phyloP scores from a whole-genome alignment of 2,329 filamentous ascomycete species.

The Escovopsis weberi region DNA sequence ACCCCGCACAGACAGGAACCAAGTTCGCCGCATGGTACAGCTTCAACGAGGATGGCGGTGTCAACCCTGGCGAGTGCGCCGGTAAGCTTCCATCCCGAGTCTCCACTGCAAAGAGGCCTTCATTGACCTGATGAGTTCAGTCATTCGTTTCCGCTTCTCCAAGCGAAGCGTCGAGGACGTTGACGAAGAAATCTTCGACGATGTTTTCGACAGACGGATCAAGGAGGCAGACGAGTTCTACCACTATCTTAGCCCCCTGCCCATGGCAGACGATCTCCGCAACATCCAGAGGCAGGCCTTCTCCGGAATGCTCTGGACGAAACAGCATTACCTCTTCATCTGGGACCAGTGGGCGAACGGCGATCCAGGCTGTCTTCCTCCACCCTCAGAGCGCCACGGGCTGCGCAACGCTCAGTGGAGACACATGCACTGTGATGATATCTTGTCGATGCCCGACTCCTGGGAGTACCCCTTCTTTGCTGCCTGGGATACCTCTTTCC shows the following conservation, averaged over 20 bases:
- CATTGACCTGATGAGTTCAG: conserved; percentile 22
- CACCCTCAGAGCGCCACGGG: conserved; percentile 62
- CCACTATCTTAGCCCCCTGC: conserved; percentile 79
- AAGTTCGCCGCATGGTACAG: conserved; percentile 86
- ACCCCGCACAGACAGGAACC: conserved; percentile 66
- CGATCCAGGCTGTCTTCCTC: conserved; percentile 76
- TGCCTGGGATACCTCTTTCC: conserved; percentile 93
- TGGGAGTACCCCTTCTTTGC: conserved; percentile 99
- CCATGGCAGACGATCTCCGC: conserved; percentile 83
- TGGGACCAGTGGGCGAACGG: conserved; percentile 98
- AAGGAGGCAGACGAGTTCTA: conserved; percentile 96
- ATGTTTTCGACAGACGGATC: conserved; percentile 71
- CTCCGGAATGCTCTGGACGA: conserved; percentile 96
- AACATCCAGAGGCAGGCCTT: conserved; percentile 94
- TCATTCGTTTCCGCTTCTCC: conserved; percentile 83
- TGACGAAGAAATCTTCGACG: conserved; percentile 85
- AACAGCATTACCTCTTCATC: conserved; percentile 92
- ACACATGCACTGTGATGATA: conserved; percentile 88
- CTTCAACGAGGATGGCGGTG: conserved; percentile 80
- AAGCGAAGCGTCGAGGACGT: conserved; percentile 62
- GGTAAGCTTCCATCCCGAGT: conserved; percentile 31
- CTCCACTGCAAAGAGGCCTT: not conserved
- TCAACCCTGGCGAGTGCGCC: conserved; percentile 81
- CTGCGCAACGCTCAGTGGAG: conserved; percentile 86
- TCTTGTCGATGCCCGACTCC: conserved; percentile 93